These are phyloP conservation scores for Penstemon newberryi DNA, from an alignment of 257 asterid species.

Conservation along the genomic window DNA sequence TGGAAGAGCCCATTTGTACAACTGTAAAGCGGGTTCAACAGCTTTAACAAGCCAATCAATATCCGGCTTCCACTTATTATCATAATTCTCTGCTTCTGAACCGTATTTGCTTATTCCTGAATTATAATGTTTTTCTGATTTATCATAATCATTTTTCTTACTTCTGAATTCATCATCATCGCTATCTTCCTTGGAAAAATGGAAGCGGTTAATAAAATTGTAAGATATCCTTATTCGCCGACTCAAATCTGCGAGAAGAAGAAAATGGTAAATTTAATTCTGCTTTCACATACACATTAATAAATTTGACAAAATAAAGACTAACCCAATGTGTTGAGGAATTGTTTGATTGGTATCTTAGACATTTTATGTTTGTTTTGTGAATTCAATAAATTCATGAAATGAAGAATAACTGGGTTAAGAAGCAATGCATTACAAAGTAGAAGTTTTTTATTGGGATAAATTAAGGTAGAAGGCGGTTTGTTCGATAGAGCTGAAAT, in stretches of 20 bases:
- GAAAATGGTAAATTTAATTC: background rate
- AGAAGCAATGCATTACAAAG: too few species aligned
- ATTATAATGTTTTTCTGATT: constrained; percentile 26
- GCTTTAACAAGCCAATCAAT: constrained; percentile 83
- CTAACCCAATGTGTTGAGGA: constrained; percentile 44
- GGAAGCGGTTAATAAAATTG: constrained; percentile 49
- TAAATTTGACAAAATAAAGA: background rate
- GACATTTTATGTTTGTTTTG: constrained; percentile 42
- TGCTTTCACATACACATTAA: background rate
- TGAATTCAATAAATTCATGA: too few species aligned
- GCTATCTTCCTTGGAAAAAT: constrained; percentile 57
- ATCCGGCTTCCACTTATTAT: constrained; percentile 70
- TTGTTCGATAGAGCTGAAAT: too few species aligned
- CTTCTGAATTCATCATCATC: constrained; percentile 36
- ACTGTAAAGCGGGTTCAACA: constrained; percentile 84
- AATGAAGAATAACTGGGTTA: too few species aligned
- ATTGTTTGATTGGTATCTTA: constrained; percentile 35
- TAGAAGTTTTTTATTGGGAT: too few species aligned
- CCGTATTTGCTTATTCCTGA: constrained; percentile 31
- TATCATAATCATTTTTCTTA: constrained; percentile 21
- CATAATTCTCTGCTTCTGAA: constrained; percentile 45
- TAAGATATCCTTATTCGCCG: constrained; percentile 35
- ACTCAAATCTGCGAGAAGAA: constrained; percentile 47
- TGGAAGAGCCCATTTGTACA: constrained; percentile 80
- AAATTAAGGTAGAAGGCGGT: too few species aligned